Evolutionary conservation across 2,329 filamentous ascomycete genomes (phyloP), one percentile per base, ranked within the genome.

Genomic region (Fusarium tanahbumbuense): DNA sequence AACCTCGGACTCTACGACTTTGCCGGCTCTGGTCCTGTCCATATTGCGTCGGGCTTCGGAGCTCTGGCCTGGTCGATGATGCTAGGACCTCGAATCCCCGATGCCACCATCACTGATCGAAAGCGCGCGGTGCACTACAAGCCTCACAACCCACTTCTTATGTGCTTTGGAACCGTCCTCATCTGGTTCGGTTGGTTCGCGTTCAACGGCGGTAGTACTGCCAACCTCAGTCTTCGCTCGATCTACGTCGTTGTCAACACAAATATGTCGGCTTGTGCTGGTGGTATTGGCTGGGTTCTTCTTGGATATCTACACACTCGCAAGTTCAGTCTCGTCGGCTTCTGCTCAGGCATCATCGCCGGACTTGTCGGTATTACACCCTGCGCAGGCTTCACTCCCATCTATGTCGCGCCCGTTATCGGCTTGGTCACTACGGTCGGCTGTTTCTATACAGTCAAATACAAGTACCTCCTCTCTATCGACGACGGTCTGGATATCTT

Each of bases 111-210:
- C 2, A 54, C 60, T 20, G 61, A 74, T 2, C 61, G 64, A 23
- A 73, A 70, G 41, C 60, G 41, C 16, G 69, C 65, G 0, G 52
- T 74, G 3, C 75, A 77, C 54, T 80, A 76, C 63, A 88, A 87
- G 75, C 85, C 88, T 3, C 88, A 91, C 75, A 91, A 90, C 76
- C 86, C 88, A 1, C 85, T 87, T 1, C 82, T 91, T 2, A 87
- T 91, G 70, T 89, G 88, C 70, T 82, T 91, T 4, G 89, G 89
- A 3, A 91, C 88, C 1, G 81, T 89, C 2, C 80, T 91, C 42
- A 90, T 91, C 64, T 91, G 88, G 88, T 89, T 90, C 64, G 88
- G 86, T 2, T 87, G 85, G 85, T 84, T 86, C 55, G 84, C 83
- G 0, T 87, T 87, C 75, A 87, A 87, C 63, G 84, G 86, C 1